Base-by-base conservation (phyloP, 768 basidiomycete species). In the Cystofilobasidium ferigula region DNA sequence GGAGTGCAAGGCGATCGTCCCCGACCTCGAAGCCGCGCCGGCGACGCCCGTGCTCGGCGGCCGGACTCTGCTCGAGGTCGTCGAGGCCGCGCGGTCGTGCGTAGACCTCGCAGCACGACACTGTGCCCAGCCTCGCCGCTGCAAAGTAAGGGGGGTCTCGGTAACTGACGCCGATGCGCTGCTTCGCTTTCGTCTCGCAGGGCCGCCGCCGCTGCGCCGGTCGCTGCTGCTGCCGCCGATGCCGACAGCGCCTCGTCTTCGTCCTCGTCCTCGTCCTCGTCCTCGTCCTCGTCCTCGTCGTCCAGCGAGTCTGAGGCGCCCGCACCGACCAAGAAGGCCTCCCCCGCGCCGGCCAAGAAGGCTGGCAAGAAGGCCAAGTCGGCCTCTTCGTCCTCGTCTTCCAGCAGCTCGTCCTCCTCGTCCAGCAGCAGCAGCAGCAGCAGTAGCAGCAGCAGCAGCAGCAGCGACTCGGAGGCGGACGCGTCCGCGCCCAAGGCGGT, bases 121-220 rank as follows among this genome's bases (percentile, higher is more conserved):
- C 43, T 45, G 43, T n/a, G n/a, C n/a, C 40, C 20, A 81, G 64
- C 84, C 85, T 0, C 78, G 90, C 58, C 87, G 83, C 77, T 87
- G 85, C 70, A 86, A 86, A 30, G 87, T 82, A 26, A 84, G 83
- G 74, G 78, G 80, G 57, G 72, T 82, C 20, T 81, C 86, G 45
- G 76, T 83, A 16, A 77, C 88, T 30, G 82, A 84, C 69, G 84
- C 86, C 63, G 80, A 78, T 42, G 71, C 81, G 47, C 71, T 77
- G 40, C 64, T 75, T 43, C 77, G 81, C 13, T 74, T 72, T 35
- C 70, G 68, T 61, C 75, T 75, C 56, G 77, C 77, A 22, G 65
- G 63, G 73, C 67, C 72, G 38, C 30, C 35, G 32, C n/a, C 9
- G 30, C 26, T 9, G 43, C 3, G 6, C 26, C 35, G 16, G 43